These are phyloP conservation scores for Marasmius sp. DNA, from an alignment of 1,284 basidiomycete genomes.

Conservation along the genomic window DNA sequence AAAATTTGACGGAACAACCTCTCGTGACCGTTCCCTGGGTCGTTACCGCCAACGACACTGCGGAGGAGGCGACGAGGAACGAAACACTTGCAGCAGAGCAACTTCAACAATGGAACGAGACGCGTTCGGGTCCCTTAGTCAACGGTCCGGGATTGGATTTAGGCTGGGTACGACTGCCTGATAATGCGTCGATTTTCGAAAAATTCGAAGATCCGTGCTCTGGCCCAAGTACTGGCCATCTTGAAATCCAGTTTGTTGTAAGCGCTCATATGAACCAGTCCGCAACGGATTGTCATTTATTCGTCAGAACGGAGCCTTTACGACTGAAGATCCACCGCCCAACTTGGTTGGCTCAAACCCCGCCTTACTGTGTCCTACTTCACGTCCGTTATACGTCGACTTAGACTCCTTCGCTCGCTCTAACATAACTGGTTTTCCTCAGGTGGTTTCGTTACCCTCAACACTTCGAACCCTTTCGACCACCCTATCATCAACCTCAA, in stretches of 20 bases:
- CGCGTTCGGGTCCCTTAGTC: slow-evolving; percentile 22
- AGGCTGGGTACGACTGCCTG: slow-evolving; percentile 24
- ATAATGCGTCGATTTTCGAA: slow-evolving; percentile 17
- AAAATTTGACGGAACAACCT: slow-evolving; percentile 38
- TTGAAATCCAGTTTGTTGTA: slow-evolving; percentile 18
- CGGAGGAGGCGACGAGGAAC: slow-evolving; percentile 22
- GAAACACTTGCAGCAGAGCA: slow-evolving; percentile 14
- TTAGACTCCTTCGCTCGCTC: background rate
- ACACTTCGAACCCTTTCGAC: slow-evolving; percentile 18
- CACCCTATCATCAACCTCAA: slow-evolving; percentile 20
- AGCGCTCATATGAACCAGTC: background rate
- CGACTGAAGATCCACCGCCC: slow-evolving; percentile 8
- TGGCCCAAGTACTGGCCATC: slow-evolving; percentile 17
- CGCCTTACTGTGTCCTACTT: slow-evolving; percentile 30
- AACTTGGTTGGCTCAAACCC: slow-evolving; percentile 26
- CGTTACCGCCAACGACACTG: slow-evolving; percentile 23
- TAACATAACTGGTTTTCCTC: background rate
- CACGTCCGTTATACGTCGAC: slow-evolving; percentile 26
- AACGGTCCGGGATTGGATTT: slow-evolving; percentile 19
- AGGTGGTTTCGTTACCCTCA: slow-evolving; percentile 19
- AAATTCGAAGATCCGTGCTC: slow-evolving; percentile 13
- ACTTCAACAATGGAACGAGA: slow-evolving; percentile 20
- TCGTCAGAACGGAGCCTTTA: background rate
- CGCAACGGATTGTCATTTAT: background rate
- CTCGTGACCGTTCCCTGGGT: slow-evolving; percentile 21